A percentile compares a stretch with the other conserved stretches of the same genome.
These are phyloP conservation scores for Leucocoprinus birnbaumii DNA, from an alignment of 768 basidiomycete genomes.

Conservation along the genomic window DNA sequence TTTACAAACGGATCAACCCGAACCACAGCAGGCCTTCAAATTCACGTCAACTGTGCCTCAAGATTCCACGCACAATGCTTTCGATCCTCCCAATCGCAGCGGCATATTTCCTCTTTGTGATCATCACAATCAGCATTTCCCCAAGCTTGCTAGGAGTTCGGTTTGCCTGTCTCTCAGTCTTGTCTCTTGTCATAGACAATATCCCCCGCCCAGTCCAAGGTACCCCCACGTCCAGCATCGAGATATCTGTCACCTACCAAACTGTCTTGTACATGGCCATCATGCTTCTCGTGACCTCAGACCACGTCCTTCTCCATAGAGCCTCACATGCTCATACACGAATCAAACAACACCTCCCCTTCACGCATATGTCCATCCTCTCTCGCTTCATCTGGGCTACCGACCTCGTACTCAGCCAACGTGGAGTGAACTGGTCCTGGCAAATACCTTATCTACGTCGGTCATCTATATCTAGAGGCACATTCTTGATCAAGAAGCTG, in stretches of 20 bases:
- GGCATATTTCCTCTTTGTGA: too few relatives aligned
- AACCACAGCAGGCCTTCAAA: too few relatives aligned
- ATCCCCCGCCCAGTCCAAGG: too few relatives aligned
- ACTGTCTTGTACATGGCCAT: not conserved
- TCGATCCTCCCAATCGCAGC: too few relatives aligned
- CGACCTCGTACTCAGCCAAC: slow-evolving; percentile 1
- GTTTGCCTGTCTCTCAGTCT: too few relatives aligned
- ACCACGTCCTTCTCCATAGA: slow-evolving; percentile 10
- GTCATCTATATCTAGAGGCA: not conserved
- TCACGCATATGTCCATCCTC: not conserved
- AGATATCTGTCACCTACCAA: not conserved
- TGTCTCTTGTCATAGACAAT: too few relatives aligned
- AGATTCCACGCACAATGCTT: too few relatives aligned
- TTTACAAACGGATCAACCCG: too few relatives aligned
- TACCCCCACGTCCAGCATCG: too few relatives aligned
- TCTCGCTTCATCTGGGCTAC: slow-evolving; percentile 8
- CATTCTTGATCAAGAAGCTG: slow-evolving; percentile 4
- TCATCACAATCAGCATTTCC: too few relatives aligned
- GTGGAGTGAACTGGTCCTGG: slow-evolving; percentile 15
- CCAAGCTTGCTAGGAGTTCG: too few relatives aligned
- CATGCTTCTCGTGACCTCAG: slow-evolving; percentile 5
- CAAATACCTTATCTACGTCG: slow-evolving; percentile 7
- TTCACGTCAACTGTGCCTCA: too few relatives aligned
- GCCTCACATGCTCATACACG: slow-evolving; percentile 5
- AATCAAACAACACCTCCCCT: not conserved